Evolutionary conservation across 2,329 filamentous ascomycete species (phyloP).

Genomic region (Phialocephala subalpina): DNA sequence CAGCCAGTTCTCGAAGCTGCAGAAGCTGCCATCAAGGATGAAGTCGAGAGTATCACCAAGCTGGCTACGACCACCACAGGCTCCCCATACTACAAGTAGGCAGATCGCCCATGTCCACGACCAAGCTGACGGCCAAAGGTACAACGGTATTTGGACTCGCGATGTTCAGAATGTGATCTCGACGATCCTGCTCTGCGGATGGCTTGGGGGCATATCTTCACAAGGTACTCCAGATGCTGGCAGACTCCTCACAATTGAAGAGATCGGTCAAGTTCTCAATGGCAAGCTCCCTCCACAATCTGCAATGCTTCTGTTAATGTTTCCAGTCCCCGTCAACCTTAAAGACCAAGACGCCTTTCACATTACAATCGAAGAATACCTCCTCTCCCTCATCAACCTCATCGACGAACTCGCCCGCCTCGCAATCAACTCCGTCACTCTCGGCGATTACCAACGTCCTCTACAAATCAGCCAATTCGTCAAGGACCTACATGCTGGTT

Average conservation of each 20-base stretch:
- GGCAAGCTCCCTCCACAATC: conserved; percentile 48
- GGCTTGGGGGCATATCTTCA: conserved; percentile 76
- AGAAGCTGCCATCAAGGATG: conserved; percentile 72
- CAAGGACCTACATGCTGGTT: conserved; percentile 94
- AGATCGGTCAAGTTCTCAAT: conserved; percentile 80
- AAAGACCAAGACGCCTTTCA: conserved; percentile 93
- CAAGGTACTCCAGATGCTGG: conserved; percentile 63
- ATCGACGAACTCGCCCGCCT: conserved; percentile 91
- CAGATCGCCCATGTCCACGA: neutral
- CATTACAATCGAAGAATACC: conserved; percentile 95
- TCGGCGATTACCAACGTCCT: conserved; percentile 87
- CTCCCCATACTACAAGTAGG: conserved; percentile 94
- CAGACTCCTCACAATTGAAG: conserved; percentile 84
- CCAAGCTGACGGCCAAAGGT: conserved; percentile 50
- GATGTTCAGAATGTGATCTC: conserved; percentile 81
- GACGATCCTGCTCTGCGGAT: conserved; percentile 67
- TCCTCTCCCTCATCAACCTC: conserved; percentile 85
- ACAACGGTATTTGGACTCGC: conserved; percentile 87
- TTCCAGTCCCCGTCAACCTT: conserved; percentile 84
- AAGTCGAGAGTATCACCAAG: conserved; percentile 74
- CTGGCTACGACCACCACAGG: conserved; percentile 79
- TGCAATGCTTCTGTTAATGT: conserved; percentile 25
- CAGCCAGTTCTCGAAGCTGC: conserved; percentile 73
- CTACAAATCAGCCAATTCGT: conserved; percentile 90
- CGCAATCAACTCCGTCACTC: conserved; percentile 91